Evolutionary conservation across 164 flowering plant species (phyloP).

Genomic region (Platanus orientalis): DNA sequence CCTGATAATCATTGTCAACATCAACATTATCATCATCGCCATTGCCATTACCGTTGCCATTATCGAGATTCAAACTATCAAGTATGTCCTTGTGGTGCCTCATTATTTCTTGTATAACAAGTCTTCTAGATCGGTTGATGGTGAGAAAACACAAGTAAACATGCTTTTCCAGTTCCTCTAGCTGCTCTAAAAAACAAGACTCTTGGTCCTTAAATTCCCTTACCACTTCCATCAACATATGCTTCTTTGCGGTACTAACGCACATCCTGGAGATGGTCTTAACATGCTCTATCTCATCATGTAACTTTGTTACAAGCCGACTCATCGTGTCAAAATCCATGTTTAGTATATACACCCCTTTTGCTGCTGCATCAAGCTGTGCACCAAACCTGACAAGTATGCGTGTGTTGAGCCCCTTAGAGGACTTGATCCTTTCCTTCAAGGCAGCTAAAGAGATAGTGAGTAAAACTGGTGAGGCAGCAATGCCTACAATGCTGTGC

Average conservation of each 20-base stretch:
- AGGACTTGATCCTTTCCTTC: conserved; percentile 17
- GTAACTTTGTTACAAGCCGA: conserved; percentile 44
- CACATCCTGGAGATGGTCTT: conserved; percentile 45
- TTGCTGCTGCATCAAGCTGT: conserved; percentile 69
- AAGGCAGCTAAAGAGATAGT: conserved; percentile 11
- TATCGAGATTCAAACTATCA: no score
- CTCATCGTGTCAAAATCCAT: conserved; percentile 73
- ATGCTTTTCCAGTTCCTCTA: conserved; percentile 73
- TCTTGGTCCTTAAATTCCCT: conserved; percentile 49
- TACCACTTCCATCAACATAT: conserved; percentile 54
- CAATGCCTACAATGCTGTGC: conserved; percentile 56
- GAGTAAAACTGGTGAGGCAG: conserved; percentile 42
- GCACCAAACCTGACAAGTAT: conserved; percentile 16
- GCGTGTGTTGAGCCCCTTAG: not conserved
- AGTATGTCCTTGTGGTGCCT: not conserved
- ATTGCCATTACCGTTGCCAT: no score
- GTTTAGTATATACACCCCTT: conserved; percentile 53
- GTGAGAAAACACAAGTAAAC: conserved; percentile 64
- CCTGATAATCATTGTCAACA: no score
- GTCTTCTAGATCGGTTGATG: conserved; percentile 65
- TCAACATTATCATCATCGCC: no score
- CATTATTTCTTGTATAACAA: conserved; percentile 41
- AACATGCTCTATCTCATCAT: conserved; percentile 62
- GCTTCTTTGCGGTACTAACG: conserved; percentile 38
- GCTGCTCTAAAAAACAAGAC: conserved; percentile 49